Conservation (phyloP, 169 alveolate species). For the Cryptosporidium canis region DNA sequence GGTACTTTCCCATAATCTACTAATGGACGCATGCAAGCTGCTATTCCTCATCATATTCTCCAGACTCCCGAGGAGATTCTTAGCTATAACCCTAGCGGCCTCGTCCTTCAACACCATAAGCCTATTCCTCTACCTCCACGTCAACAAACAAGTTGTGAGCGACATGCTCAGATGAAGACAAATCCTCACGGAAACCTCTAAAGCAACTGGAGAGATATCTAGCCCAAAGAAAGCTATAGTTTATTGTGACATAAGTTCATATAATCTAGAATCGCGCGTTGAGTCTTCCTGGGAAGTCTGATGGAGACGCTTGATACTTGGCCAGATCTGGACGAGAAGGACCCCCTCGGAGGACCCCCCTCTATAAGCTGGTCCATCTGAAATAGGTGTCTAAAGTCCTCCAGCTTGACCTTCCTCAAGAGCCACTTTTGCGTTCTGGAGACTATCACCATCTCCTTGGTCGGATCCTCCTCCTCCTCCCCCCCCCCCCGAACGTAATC, state of each 20-base stretch:
- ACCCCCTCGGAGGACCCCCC: not conserved
- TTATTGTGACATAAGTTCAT: not conserved
- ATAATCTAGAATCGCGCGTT: not conserved
- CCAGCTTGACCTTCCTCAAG: conserved; percentile 28
- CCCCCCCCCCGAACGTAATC: not conserved
- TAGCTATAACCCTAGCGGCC: not conserved
- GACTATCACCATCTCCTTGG: conserved; percentile 35
- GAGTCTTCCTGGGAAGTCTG: conserved; percentile 19
- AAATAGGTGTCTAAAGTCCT: conserved; percentile 21
- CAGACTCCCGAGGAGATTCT: not conserved
- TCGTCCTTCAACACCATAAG: not conserved
- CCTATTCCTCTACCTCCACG: not conserved
- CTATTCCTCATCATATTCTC: not conserved
- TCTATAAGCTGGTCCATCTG: conserved; percentile 2
- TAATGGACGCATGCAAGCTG: not conserved
- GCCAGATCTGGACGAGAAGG: not conserved
- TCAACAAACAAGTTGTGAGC: conserved; percentile 21
- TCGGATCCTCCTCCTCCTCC: not conserved
- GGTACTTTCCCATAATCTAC: conserved; percentile 18
- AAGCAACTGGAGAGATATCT: too few species aligned
- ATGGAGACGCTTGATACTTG: not conserved
- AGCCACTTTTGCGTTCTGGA: conserved; percentile 70
- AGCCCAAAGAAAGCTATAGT: too few species aligned
- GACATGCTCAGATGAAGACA: conserved; percentile 7
- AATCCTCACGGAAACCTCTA: too few species aligned